A percentile compares a stretch with the other conserved stretches of the same genome.
Evolutionary conservation across 1,284 basidiomycete species (phyloP).

Genomic region (Austroboletus rostrupii): DNA sequence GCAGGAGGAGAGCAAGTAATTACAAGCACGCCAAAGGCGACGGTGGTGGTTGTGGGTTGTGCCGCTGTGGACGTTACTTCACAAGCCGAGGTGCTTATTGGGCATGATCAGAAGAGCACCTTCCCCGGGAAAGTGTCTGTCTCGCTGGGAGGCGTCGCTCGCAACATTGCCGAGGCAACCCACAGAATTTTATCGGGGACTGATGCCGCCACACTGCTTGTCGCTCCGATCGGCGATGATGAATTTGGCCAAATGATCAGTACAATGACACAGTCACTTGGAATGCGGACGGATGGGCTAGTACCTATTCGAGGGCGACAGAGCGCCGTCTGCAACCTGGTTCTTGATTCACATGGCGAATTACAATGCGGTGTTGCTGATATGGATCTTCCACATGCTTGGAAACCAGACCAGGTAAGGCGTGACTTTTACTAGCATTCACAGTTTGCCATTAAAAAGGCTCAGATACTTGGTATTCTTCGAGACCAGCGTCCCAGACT

Average conservation of each 20-base stretch:
- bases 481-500: conserved; percentile 49
- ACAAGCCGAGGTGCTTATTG: conserved; percentile 30
- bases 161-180: conserved; percentile 91
- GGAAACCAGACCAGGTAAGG: conserved; percentile 48
- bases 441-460: background rate
- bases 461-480: conserved; percentile 35
- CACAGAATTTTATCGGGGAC: conserved; percentile 48
- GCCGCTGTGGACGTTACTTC: conserved; percentile 87
- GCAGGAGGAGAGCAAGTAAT: background rate
- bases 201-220: conserved; percentile 42
- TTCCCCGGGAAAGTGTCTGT: conserved; percentile 73
- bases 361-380: conserved; percentile 87
- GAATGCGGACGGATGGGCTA: conserved; percentile 84
- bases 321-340: conserved; percentile 83
- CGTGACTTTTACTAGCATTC: conserved; percentile 5
- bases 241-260: conserved; percentile 62
- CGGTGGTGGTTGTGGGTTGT: conserved; percentile 73
- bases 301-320: conserved; percentile 37
- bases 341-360: conserved; percentile 70
- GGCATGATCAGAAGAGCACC: conserved; percentile 59
- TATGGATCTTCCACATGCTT: conserved; percentile 70
- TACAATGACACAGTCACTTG: conserved; percentile 53
- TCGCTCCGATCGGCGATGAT: conserved; percentile 68
- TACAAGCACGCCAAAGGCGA: conserved; percentile 16
- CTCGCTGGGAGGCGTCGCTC: conserved; percentile 86